Evolutionary conservation across 2,329 filamentous ascomycete species (phyloP), one percentile per base, ranked within the genome.

Genomic region (Karstenula rhodostoma): DNA sequence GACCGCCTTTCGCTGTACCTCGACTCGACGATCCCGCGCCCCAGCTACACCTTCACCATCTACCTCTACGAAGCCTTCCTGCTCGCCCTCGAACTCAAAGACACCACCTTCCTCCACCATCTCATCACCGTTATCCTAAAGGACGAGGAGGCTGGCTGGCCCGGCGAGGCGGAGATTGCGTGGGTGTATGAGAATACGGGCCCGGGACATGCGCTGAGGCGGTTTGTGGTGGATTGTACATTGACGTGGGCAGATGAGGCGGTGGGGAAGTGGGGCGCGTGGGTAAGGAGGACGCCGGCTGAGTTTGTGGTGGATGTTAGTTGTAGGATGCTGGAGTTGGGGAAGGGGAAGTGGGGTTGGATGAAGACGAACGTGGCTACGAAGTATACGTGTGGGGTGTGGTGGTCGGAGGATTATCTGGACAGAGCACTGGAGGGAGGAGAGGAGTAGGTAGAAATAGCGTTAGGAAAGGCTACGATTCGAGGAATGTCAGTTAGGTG

Each of bases 131-230:
- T 54, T 17, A 54, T 54, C 17, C 6, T 54, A 8, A 37, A 37
- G 19, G 51, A 54, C 27, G 19, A 12, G 3, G 22, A 47, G 27
- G 51, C 37, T 12, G 15, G 25, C 8, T 13, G 13, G n/a, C 51
- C 51, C 17, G 10, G 10, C 8, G 51, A 25, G 2, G 12, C 5
- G 17, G 51, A 37, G 15, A 23, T 44, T 15, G 29, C 51, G 5
- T 54, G 51, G 51, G 51, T 37, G 23, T 54, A 54, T 19, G 23
- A 32, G 9, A 54, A 54, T 32, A 54, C 51, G 8, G 17, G 25
- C 17, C 4, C 15, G 1, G 51, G 23, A 10, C 22, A 5, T 7
- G 12, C 33, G 51, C 15, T 44, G 17, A 29, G 37, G 37, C 13
- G 33, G 15, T 54, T 54, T n/a, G 51, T 54, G 17, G 51, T 54